Base-by-base conservation (phyloP, 2,329 filamentous ascomycete species). In the Diaporthe vexans region DNA sequence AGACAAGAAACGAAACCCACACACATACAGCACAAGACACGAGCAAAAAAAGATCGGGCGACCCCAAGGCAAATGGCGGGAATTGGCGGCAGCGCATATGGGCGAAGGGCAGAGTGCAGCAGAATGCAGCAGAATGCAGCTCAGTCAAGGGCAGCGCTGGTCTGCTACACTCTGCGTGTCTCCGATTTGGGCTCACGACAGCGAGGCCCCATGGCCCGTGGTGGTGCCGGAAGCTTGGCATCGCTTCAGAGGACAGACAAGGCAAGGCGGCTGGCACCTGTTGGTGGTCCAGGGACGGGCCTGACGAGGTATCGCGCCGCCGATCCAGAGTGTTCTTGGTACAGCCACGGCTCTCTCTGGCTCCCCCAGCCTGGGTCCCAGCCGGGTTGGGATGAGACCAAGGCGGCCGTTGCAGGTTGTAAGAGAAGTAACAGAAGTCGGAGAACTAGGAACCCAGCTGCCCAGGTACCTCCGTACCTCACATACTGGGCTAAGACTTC, bases 141-240 rank as follows among this genome's bases (percentile, higher is more conserved):
- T 59, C 57, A 13, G 48, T 24, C 33, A 37, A 51, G 54, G 26
- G 48, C 40, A 51, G 52, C 24, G 29, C 46, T 63, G 54, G 51
- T 46, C 37, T 73, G 71, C 72, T 72, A 74, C 58, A 74, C 72
- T 19, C 52, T 59, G 58, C 51, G 74, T 75, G 72, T 75, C 74
- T 65, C 52, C 72, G 33, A 40, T 70, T 63, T 71, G 63, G 56
- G 65, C 65, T 46, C 43, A n/a, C 37, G 72, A 52, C 43, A 46
- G 29, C 54, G 46, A 70, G 46, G 59, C 59, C 52, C 52, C 72
- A 63, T 71, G 56, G 51, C 43, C 40, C 58, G 17, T 46, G 58
- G 51, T 33, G 56, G 46, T 67, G 72, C 67, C 67, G 71, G 52
- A 65, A 48, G 59, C 68, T 72, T 74, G 72, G 74, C 72, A 43